These are phyloP conservation scores for Amanita fuliginea DNA, from an alignment of 768 basidiomycete species.

Conservation along the genomic window DNA sequence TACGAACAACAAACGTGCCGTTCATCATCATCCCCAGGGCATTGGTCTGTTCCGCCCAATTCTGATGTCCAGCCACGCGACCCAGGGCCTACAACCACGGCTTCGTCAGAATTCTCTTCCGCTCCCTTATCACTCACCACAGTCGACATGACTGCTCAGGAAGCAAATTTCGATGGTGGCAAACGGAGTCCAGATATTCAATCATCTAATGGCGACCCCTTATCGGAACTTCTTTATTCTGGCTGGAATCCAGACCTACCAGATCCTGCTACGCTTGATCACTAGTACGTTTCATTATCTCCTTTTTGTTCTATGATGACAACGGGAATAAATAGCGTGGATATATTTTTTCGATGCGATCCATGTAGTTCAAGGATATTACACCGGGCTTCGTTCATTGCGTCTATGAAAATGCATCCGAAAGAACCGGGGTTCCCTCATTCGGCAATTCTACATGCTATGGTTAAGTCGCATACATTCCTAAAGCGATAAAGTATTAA, in stretches of 20 bases:
- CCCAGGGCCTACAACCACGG: constrained; percentile 11
- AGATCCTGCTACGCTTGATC: constrained; percentile 58
- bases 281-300: constrained; percentile 56
- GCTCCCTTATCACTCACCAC: constrained; percentile 34
- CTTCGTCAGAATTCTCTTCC: constrained; percentile 19
- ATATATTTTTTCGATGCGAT: constrained; percentile 82
- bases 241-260: constrained; percentile 86
- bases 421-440: constrained; percentile 80
- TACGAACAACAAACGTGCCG: constrained; percentile 36
- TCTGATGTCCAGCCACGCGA: constrained; percentile 11
- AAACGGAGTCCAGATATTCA: constrained; percentile 43
- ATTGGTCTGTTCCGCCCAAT: constrained; percentile 8
- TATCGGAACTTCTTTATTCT: constrained; percentile 57
- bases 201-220: constrained; percentile 31
- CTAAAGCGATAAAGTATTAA: constrained; percentile 10
- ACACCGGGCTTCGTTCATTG: constrained; percentile 70
- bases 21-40: constrained; percentile 29
- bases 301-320: constrained; percentile 6
- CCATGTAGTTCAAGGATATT: constrained; percentile 80
- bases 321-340: constrained; percentile 41
- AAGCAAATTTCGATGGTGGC: constrained; percentile 23
- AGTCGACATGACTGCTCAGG: constrained; percentile 27
- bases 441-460: constrained; percentile 83
- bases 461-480: constrained; percentile 35
- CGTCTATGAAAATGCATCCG: constrained; percentile 72